phyloP scores from a whole-genome alignment of 768 basidiomycete species.

The Leccinum barrowsii region DNA sequence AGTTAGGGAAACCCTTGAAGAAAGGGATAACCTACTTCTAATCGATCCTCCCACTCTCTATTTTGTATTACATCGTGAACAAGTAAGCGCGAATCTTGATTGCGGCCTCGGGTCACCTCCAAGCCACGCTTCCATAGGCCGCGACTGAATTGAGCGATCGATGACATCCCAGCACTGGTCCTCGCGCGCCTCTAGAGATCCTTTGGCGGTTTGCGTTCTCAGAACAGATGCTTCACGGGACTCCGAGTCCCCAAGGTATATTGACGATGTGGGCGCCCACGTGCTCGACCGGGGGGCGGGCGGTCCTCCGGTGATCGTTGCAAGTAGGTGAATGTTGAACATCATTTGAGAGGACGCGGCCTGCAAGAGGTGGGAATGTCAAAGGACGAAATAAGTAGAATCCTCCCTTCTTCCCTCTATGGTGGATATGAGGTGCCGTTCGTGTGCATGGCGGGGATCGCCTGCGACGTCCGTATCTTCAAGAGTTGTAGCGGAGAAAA shows the following conservation, averaged over 20 bases:
- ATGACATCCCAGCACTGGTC: constrained; percentile 85
- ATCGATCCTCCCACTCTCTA: constrained; percentile 79
- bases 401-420: constrained; percentile 23
- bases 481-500: constrained; percentile 88
- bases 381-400: background rate
- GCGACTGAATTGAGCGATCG: constrained; percentile 75
- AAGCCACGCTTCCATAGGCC: constrained; percentile 79
- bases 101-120: constrained; percentile 88
- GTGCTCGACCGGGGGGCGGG: constrained; percentile 69
- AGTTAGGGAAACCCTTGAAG: background rate
- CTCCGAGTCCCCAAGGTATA: too few relatives aligned
- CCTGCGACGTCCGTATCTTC: constrained; percentile 89
- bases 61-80: constrained; percentile 73
- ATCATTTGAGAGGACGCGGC: constrained; percentile 56
- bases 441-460: constrained; percentile 92
- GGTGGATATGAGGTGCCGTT: constrained; percentile 90
- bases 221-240: too few relatives aligned
- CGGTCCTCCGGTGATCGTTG: constrained; percentile 75
- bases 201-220: constrained; percentile 70
- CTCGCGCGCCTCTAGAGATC: constrained; percentile 79
- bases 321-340: constrained; percentile 68
- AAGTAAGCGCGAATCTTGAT: constrained; percentile 91
- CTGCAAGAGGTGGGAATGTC: constrained; percentile 26
- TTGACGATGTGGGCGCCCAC: constrained; percentile 42
- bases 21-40: constrained; percentile 58